Evolutionary conservation across 2,329 filamentous ascomycete genomes (phyloP), one percentile per base, ranked within the genome.

Genomic region (Sporothrix globosa): DNA sequence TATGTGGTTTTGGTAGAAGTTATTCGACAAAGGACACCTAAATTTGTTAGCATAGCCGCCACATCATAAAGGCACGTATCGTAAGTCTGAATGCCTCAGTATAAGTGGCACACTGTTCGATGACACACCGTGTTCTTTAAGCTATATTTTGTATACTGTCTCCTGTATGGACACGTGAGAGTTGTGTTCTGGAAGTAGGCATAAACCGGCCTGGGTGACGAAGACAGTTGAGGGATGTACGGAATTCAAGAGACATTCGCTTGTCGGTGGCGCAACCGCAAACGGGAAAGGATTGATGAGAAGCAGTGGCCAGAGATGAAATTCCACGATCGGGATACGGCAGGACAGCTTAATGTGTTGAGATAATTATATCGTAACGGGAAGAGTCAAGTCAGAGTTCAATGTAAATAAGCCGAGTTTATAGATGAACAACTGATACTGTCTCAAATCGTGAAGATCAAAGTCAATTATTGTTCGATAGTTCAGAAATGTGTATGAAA

Each of bases 171-270:
- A 83, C 84, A 78, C 79, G 81, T 70, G 84, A 86, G 70, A 86
- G 79, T 74, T 86, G 85, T 71, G 81, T 82, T 83, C 85, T 84
- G 76, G 84, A 86, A 76, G 85, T 80, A 80, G 84, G 81, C 84
- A 86, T 86, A 80, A 86, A 86, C 78, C 84, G 84, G 75, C 82
- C 83, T 72, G 85, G 85, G 79, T 86, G 83, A 77, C 83, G 83
- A 77, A 86, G 81, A 79, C 85, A 86, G 74, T 86, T 82, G 77
- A 86, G 83, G 79, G 83, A 84, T 77, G 81, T 82, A 75, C 84
- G 84, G 75, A 84, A 78, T 80, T 86, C 84, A 85, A 85, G 83
- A 84, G 85, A 86, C 85, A 87, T 87, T 84, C 77, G 82, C 58
- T 61, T 71, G 52, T 69, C 41, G 69, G 66, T 71, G 66, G 56